These are phyloP conservation scores for Peronospora destructor DNA, from an alignment of 352 stramenopile genomes.

Conservation along the genomic window DNA sequence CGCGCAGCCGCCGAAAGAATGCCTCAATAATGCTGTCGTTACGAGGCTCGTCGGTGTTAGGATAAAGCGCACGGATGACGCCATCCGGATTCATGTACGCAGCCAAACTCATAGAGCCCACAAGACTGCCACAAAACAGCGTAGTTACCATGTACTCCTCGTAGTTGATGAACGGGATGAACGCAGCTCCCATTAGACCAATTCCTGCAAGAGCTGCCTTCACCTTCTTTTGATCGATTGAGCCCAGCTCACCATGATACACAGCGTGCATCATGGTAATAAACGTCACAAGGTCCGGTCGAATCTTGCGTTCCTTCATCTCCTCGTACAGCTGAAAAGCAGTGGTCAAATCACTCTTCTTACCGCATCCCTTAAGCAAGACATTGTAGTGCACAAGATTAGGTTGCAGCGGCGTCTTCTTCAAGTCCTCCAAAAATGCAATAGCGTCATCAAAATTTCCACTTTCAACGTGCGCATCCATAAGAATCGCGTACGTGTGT, in stretches of 20 bases:
- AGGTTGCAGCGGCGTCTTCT: conserved; percentile 24
- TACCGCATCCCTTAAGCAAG: conserved; percentile 67
- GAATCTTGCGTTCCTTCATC: conserved; percentile 71
- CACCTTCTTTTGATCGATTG: conserved; percentile 61
- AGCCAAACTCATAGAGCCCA: conserved; percentile 75
- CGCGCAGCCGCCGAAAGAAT: conserved; percentile 75
- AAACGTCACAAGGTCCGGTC: conserved; percentile 69
- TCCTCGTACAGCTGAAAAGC: conserved; percentile 82
- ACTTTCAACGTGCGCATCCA: conserved; percentile 56
- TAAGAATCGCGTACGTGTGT: conserved; percentile 69
- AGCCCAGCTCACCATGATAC: conserved; percentile 66
- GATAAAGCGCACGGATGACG: conserved; percentile 71
- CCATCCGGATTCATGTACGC: conserved; percentile 83
- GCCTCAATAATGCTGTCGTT: conserved; percentile 65
- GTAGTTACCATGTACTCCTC: conserved; percentile 66
- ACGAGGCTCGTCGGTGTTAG: conserved; percentile 64
- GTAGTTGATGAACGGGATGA: conserved; percentile 67
- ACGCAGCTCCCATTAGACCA: conserved; percentile 45
- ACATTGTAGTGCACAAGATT: conserved; percentile 81
- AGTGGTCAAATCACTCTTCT: conserved; percentile 53
- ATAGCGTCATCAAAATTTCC: conserved; percentile 52
- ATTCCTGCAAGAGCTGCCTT: conserved; percentile 56
- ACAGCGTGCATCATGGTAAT: conserved; percentile 86
- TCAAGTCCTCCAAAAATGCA: conserved; percentile 49
- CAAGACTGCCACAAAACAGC: conserved; percentile 64